Evolutionary conservation across 257 asterid species (phyloP).

Genomic region (Solanum dulcamara): DNA sequence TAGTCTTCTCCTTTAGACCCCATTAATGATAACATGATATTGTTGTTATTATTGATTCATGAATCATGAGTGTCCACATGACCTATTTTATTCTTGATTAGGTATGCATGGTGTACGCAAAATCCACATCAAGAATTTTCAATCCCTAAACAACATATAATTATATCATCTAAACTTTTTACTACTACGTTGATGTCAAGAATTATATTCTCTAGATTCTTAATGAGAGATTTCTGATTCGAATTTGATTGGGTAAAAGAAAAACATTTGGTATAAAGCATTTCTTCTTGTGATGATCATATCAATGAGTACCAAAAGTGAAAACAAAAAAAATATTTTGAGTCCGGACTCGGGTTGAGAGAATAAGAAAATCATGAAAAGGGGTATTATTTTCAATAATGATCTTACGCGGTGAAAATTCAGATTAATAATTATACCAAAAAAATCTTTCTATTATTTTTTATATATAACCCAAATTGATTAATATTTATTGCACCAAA

Average conservation of each 20-base stretch:
- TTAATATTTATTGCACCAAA: too few relatives aligned
- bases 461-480: too few relatives aligned
- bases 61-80: not conserved
- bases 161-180: not conserved
- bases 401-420: not conserved
- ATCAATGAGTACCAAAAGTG: not conserved
- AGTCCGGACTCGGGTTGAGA: not conserved
- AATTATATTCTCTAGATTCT: not conserved
- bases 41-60: not conserved
- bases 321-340: not conserved
- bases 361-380: not conserved
- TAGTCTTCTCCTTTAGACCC: not conserved
- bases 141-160: not conserved
- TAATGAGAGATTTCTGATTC: not conserved
- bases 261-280: not conserved
- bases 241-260: not conserved
- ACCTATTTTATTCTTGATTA: not conserved
- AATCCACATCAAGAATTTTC: not conserved
- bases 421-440: not conserved
- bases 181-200: not conserved
- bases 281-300: too few relatives aligned
- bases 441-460: not conserved
- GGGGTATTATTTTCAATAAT: not conserved
- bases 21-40: not conserved
- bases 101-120: not conserved